Conservation (phyloP, 2,329 filamentous ascomycete species). For the Penicillium decumbens region DNA sequence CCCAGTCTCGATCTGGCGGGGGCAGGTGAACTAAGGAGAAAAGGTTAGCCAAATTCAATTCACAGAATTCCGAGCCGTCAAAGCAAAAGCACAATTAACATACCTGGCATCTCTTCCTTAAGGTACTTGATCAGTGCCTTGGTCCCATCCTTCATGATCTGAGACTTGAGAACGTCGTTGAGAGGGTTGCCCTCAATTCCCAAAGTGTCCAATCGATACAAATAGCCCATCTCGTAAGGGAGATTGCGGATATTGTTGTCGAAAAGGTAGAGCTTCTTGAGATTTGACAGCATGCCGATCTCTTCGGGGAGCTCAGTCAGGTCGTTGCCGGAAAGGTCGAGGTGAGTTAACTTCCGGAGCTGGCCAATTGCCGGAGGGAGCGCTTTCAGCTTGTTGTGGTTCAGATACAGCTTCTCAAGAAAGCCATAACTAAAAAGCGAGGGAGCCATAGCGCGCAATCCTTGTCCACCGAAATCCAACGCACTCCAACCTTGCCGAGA, state of each 20-base stretch:
- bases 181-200: conserved; percentile 91
- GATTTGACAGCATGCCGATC: conserved; percentile 92
- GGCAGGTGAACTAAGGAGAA: conserved; percentile 63
- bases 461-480: conserved; percentile 93
- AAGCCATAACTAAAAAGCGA: conserved; percentile 85
- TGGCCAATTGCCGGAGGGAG: conserved; percentile 79
- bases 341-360: conserved; percentile 71
- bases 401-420: conserved; percentile 85
- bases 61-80: background rate
- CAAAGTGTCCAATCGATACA: conserved; percentile 82
- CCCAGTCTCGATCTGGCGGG: conserved; percentile 69
- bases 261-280: conserved; percentile 80
- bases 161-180: conserved; percentile 68
- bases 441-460: conserved; percentile 72
- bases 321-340: conserved; percentile 87
- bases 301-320: conserved; percentile 77
- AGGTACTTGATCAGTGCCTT: conserved; percentile 76
- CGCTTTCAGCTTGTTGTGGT: conserved; percentile 79
- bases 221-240: conserved; percentile 79
- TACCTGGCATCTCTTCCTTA: conserved; percentile 79
- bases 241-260: conserved; percentile 82
- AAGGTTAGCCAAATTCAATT: conserved; percentile 17
- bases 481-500: conserved; percentile 81
- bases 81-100: conserved; percentile 33
- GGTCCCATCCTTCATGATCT: conserved; percentile 82